Conservation (phyloP, 495 filamentous ascomycete genomes). For the Aspergillus sclerotiicarbonarius region DNA sequence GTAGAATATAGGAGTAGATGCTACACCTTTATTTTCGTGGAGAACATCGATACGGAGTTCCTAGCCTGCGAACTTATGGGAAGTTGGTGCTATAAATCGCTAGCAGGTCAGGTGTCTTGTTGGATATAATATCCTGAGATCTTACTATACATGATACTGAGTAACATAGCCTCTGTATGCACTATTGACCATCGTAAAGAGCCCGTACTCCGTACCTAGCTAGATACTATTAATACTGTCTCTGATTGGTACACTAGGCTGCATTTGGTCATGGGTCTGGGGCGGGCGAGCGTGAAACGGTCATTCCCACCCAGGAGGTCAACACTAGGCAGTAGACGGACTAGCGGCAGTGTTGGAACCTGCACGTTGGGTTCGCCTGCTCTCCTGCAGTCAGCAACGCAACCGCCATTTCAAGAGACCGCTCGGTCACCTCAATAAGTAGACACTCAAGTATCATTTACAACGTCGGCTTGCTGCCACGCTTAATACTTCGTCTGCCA, state of each 20-base stretch:
- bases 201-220: neutral
- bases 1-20: too few relatives aligned
- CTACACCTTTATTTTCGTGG: too few relatives aligned
- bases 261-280: conserved; percentile 11
- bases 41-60: too few relatives aligned
- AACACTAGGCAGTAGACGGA: neutral
- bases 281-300: conserved; percentile 25
- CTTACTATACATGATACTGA: too few relatives aligned
- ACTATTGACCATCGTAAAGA: too few relatives aligned
- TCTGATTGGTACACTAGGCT: conserved; percentile 19
- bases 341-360: conserved; percentile 10
- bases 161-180: too few relatives aligned
- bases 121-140: too few relatives aligned
- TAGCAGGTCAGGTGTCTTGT: too few relatives aligned
- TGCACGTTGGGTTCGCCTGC: conserved; percentile 33
- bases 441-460: conserved; percentile 4
- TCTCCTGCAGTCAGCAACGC: conserved; percentile 34
- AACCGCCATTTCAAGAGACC: conserved; percentile 28
- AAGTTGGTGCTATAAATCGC: too few relatives aligned
- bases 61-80: too few relatives aligned
- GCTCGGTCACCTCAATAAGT: conserved; percentile 18
- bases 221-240: neutral
- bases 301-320: conserved; percentile 8
- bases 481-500: conserved; percentile 6
- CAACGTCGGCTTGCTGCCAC: conserved; percentile 6